A percentile compares a stretch with the other conserved stretches of the same genome.
Evolutionary conservation across 495 filamentous ascomycete genomes (phyloP).

Genomic region (Copromyces sp.): DNA sequence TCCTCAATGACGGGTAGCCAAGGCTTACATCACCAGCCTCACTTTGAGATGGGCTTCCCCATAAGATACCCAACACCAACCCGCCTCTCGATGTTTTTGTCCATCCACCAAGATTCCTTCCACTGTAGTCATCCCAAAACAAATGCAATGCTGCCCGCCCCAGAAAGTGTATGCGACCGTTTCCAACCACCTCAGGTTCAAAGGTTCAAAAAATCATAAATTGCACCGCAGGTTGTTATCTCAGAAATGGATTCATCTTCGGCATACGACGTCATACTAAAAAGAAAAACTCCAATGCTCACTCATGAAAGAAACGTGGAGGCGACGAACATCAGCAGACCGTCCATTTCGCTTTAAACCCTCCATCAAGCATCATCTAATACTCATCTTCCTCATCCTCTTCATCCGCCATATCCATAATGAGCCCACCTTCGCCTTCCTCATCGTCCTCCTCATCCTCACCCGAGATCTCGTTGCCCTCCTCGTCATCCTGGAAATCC

Average conservation of each 20-base stretch:
- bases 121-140: no score
- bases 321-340: neutral
- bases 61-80: no score
- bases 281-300: neutral
- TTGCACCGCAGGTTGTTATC: no score
- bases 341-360: neutral
- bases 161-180: neutral
- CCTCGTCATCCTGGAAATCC: conserved; percentile 14
- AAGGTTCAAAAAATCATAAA: neutral
- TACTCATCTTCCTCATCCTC: conserved; percentile 1
- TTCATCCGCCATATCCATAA: neutral
- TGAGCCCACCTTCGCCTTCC: neutral
- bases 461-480: conserved; percentile 1
- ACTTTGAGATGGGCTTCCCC: neutral
- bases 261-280: neutral
- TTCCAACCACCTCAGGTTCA: neutral
- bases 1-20: neutral
- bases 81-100: no score
- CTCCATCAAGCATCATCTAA: neutral
- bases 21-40: neutral
- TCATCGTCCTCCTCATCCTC: neutral
- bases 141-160: neutral
- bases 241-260: no score
- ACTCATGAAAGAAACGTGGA: neutral
- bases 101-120: no score